Conservation (phyloP, 75 land plant species). For the Cupressus sempervirens region DNA sequence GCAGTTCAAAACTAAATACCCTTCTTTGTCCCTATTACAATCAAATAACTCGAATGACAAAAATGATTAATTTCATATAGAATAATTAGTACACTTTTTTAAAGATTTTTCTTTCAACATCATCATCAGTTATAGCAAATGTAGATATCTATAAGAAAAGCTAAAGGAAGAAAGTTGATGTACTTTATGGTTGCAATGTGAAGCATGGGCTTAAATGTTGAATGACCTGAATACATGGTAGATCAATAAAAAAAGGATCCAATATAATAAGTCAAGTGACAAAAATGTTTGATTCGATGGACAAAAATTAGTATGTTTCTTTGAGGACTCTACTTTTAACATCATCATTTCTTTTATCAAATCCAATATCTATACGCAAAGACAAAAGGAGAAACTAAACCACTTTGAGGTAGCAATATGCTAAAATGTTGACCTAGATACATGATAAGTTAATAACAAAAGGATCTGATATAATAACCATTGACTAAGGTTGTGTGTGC, state of each 20-base stretch:
- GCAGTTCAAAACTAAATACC: background rate
- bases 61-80: background rate
- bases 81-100: background rate
- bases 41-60: background rate
- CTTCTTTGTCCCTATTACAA: background rate
- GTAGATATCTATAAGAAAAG: background rate
- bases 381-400: background rate
- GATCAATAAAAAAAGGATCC: background rate
- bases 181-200: background rate
- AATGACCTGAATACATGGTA: background rate
- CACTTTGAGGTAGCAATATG: background rate
- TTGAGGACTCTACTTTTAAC: background rate
- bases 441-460: constrained; percentile 1
- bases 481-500: background rate
- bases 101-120: background rate
- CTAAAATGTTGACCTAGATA: background rate
- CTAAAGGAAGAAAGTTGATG: background rate
- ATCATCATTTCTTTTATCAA: background rate
- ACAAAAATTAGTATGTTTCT: background rate
- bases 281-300: background rate
- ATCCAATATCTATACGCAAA: background rate
- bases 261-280: background rate
- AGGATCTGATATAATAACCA: background rate
- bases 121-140: background rate
- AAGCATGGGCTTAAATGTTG: background rate